Percentiles rank a stretch among this genome's conserved stretches.
Evolutionary conservation across 306 rosid genomes (phyloP).

Genomic region (Hippophae gyantsensis): DNA sequence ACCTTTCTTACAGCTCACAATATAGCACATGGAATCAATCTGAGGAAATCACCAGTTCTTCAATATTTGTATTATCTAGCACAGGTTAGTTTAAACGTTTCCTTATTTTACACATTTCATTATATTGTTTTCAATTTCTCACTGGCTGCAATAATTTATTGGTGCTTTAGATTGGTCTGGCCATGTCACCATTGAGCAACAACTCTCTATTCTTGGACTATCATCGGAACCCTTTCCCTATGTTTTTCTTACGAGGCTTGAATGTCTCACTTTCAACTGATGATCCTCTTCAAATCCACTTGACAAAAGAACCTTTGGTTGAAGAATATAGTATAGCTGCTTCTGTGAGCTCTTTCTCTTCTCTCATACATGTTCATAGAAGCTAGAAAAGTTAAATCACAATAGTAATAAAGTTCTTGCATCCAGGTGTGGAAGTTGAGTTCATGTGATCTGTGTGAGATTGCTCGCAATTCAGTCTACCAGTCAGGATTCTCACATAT

Average conservation of each 20-base stretch:
- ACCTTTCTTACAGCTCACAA: constrained; percentile 75
- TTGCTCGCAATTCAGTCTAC: constrained; percentile 94
- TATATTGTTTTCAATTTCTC: constrained; percentile 12
- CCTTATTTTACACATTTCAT: constrained; percentile 3
- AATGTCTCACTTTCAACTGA: constrained; percentile 97
- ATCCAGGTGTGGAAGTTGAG: constrained; percentile 92
- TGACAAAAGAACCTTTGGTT: constrained; percentile 93
- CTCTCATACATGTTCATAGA: not conserved
- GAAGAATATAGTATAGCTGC: constrained; percentile 99
- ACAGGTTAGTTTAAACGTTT: constrained; percentile 40
- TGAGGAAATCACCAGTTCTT: constrained; percentile 91
- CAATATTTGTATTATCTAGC: constrained; percentile 83
- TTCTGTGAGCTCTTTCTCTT: constrained; percentile 54
- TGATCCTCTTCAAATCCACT: constrained; percentile 98
- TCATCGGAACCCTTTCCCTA: constrained; percentile 90
- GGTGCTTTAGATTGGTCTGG: constrained; percentile 70
- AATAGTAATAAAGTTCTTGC: not conserved
- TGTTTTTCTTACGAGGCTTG: constrained; percentile 84
- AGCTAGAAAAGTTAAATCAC: not conserved
- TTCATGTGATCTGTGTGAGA: constrained; percentile 91
- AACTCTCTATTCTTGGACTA: constrained; percentile 91
- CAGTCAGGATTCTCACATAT: constrained; percentile 96
- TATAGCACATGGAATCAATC: constrained; percentile 94
- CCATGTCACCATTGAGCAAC: constrained; percentile 97
- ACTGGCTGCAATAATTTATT: not conserved